phyloP scores from a whole-genome alignment of 495 filamentous ascomycete species.

The Bathelium albidoporum region DNA sequence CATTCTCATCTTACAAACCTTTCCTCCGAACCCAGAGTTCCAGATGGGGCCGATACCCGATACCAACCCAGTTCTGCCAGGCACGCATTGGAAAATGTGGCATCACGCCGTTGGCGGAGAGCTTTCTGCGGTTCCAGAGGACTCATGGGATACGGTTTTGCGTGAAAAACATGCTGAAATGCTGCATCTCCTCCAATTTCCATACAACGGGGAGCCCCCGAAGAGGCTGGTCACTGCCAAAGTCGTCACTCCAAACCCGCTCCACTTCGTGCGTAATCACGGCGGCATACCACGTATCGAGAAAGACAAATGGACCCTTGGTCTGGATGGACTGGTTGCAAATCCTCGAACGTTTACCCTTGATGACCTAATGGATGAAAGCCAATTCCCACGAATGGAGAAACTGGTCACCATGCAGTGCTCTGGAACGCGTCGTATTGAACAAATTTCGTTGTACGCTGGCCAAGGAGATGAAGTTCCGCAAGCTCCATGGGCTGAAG shows the following conservation, averaged over 20 bases:
- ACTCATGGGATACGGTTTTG: constrained; percentile 48
- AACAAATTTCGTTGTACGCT: constrained; percentile 52
- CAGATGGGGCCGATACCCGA: constrained; percentile 47
- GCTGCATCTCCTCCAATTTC: constrained; percentile 59
- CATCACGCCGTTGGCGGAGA: constrained; percentile 49
- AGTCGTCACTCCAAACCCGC: constrained; percentile 48
- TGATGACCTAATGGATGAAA: constrained; percentile 47
- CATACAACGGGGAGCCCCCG: constrained; percentile 60
- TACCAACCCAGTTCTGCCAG: constrained; percentile 53
- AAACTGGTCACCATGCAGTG: constrained; percentile 55
- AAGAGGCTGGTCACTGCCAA: constrained; percentile 36
- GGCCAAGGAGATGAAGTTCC: constrained; percentile 61
- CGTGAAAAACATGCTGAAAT: constrained; percentile 55
- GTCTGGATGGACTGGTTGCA: constrained; percentile 48
- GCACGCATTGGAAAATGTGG: constrained; percentile 55
- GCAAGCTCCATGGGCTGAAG: constrained; percentile 45
- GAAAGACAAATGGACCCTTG: constrained; percentile 39
- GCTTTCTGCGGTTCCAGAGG: constrained; percentile 38
- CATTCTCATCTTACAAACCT: constrained; percentile 42
- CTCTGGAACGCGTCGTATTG: constrained; percentile 56
- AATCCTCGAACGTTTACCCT: constrained; percentile 44
- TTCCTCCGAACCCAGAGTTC: constrained; percentile 43
- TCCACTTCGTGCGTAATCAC: constrained; percentile 59
- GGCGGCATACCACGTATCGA: constrained; percentile 56
- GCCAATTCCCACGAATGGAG: constrained; percentile 43